A percentile compares a stretch with the other conserved stretches of the same genome.
These are phyloP conservation scores for Candida corydali DNA, from an alignment of 805 yeast genomes.

Conservation along the genomic window DNA sequence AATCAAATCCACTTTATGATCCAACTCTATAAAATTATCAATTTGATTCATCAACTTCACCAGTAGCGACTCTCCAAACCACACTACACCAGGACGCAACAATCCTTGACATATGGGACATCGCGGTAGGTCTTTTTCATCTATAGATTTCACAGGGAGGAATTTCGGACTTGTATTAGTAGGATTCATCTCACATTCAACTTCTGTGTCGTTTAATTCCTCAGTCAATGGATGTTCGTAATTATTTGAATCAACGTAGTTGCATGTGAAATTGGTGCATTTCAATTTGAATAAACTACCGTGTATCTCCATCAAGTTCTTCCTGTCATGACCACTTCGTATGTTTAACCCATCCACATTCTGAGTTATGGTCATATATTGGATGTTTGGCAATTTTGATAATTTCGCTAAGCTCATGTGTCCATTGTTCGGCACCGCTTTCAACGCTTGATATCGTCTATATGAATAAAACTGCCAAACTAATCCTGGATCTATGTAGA, in stretches of 20 bases:
- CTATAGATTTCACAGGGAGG: slow-evolving; percentile 45
- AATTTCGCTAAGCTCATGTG: slow-evolving; percentile 67
- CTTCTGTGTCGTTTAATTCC: slow-evolving; percentile 41
- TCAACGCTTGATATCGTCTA: slow-evolving; percentile 60
- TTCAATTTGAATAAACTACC: slow-evolving; percentile 71
- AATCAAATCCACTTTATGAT: slow-evolving; percentile 57
- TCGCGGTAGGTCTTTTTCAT: slow-evolving; percentile 54
- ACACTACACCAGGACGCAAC: slow-evolving; percentile 84
- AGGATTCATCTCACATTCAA: slow-evolving; percentile 20
- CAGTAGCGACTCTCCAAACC: slow-evolving; percentile 92
- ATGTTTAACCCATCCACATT: slow-evolving; percentile 75
- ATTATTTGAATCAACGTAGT: slow-evolving; percentile 51
- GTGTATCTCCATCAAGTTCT: slow-evolving; percentile 63
- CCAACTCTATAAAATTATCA: slow-evolving; percentile 61
- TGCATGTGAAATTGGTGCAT: slow-evolving; percentile 76
- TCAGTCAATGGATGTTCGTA: slow-evolving; percentile 56
- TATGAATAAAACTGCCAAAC: slow-evolving; percentile 89
- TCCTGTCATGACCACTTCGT: slow-evolving; percentile 58
- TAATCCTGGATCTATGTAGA: slow-evolving; percentile 72
- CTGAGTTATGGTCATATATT: slow-evolving; percentile 70
- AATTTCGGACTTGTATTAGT: slow-evolving; percentile 37
- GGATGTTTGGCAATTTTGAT: slow-evolving; percentile 31
- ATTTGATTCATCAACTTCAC: slow-evolving; percentile 57
- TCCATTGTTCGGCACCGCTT: slow-evolving; percentile 69
- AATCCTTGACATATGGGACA: slow-evolving; percentile 75